Evolutionary conservation across 352 stramenopile genomes (phyloP).

Genomic region (Phytophthora chlamydospora): DNA sequence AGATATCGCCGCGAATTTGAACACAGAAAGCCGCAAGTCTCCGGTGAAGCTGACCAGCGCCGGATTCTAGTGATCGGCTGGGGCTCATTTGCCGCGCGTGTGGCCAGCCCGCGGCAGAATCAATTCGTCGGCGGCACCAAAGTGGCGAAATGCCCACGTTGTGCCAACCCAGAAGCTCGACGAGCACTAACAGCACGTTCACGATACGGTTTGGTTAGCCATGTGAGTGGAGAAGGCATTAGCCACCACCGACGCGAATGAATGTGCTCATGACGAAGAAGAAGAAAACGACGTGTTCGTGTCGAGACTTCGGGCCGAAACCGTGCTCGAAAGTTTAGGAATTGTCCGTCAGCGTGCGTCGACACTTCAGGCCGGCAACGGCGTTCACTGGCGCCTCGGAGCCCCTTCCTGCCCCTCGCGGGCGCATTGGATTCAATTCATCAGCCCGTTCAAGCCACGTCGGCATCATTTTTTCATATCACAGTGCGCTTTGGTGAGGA

Average conservation of each 20-base stretch:
- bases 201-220: constrained; percentile 17
- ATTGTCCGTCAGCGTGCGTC: neutral
- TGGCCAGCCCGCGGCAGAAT: constrained; percentile 36
- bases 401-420: constrained; percentile 1
- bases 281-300: neutral
- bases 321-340: neutral
- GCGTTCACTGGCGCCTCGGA: constrained; percentile 14
- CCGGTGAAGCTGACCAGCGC: constrained; percentile 26
- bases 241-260: constrained; percentile 13
- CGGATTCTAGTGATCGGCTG: constrained; percentile 31
- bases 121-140: constrained; percentile 11
- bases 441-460: neutral
- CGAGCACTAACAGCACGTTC: neutral
- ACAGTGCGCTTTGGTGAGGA: constrained; percentile 2
- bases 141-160: constrained; percentile 14
- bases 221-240: constrained; percentile 7
- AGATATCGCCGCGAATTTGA: constrained; percentile 36
- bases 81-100: constrained; percentile 35
- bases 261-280: constrained; percentile 7
- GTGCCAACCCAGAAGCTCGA: constrained; percentile 14
- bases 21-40: constrained; percentile 27
- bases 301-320: constrained; percentile 18
- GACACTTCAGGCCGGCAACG: constrained; percentile 11
- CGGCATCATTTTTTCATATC: constrained; percentile 22
- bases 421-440: neutral